A percentile compares a stretch with the other conserved stretches of the same genome.
phyloP scores from a whole-genome alignment of 805 yeast genomes.

The Schizosaccharomyces japonicus region DNA sequence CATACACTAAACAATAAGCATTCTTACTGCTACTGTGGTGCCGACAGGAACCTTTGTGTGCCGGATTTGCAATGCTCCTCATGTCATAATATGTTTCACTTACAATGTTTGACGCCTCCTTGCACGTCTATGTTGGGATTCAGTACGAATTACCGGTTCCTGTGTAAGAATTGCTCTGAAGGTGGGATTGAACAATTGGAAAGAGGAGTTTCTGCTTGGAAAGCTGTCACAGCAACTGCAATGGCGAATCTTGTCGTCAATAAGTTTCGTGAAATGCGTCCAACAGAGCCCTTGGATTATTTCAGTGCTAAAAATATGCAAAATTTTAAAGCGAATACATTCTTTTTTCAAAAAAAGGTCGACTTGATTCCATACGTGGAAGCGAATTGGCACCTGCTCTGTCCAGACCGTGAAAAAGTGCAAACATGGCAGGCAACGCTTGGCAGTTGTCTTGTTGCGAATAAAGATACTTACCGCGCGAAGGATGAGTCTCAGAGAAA shows the following conservation, averaged over 20 bases:
- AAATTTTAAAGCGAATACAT: neutral
- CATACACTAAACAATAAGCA: constrained; percentile 2
- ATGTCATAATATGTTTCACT: neutral
- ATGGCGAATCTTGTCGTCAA: constrained; percentile 1
- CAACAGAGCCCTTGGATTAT: neutral
- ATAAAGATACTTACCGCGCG: neutral
- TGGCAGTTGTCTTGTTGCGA: constrained; percentile 1
- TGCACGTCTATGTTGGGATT: neutral
- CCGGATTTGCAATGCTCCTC: neutral
- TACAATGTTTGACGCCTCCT: neutral
- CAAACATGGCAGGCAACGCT: constrained; percentile 3
- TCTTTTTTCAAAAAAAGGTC: neutral
- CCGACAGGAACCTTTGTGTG: neutral
- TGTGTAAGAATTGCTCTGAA: neutral
- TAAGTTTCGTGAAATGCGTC: neutral
- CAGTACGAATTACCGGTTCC: neutral
- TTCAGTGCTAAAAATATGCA: neutral
- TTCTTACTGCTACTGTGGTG: constrained; percentile 2
- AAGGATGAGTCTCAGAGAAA: neutral
- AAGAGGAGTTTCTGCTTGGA: constrained; percentile 3
- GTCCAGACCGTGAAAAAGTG: constrained; percentile 3
- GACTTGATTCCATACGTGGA: neutral
- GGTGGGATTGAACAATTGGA: neutral
- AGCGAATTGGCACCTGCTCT: constrained; percentile 1
- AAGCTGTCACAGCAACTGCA: constrained; percentile 2